A percentile compares a stretch with the other conserved stretches of the same genome.
phyloP scores from a whole-genome alignment of 805 yeast genomes.

The Tetrapisispora taiwanensis region DNA sequence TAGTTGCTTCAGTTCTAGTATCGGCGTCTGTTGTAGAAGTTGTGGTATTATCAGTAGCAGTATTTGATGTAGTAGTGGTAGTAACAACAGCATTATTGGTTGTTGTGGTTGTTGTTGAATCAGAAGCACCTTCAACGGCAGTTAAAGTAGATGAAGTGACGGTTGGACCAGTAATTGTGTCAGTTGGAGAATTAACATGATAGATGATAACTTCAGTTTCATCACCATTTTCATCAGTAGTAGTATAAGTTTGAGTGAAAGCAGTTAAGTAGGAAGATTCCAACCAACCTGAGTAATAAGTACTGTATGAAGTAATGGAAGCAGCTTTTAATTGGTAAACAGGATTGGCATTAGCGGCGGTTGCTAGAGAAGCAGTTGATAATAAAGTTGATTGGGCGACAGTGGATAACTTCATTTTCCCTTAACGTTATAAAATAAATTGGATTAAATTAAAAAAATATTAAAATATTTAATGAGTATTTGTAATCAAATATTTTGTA shows the following conservation, averaged over 20 bases:
- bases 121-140: neutral
- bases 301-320: neutral
- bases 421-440: no score
- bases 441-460: no score
- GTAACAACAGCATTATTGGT: neutral
- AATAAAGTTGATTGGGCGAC: neutral
- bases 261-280: neutral
- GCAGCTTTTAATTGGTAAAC: neutral
- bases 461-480: no score
- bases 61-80: neutral
- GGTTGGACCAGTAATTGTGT: neutral
- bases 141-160: neutral
- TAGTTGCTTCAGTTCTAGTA: no score
- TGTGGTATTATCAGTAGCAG: neutral
- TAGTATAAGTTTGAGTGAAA: neutral
- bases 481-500: no score
- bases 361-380: neutral
- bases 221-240: neutral
- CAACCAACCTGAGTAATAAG: neutral
- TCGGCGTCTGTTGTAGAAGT: neutral
- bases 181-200: neutral
- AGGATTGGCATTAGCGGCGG: neutral
- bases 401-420: neutral
- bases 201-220: neutral
- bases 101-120: no score